Evolutionary conservation across 768 basidiomycete species (phyloP), one percentile per base, ranked within the genome.

Genomic region (Phanerodontia chrysosporium): DNA sequence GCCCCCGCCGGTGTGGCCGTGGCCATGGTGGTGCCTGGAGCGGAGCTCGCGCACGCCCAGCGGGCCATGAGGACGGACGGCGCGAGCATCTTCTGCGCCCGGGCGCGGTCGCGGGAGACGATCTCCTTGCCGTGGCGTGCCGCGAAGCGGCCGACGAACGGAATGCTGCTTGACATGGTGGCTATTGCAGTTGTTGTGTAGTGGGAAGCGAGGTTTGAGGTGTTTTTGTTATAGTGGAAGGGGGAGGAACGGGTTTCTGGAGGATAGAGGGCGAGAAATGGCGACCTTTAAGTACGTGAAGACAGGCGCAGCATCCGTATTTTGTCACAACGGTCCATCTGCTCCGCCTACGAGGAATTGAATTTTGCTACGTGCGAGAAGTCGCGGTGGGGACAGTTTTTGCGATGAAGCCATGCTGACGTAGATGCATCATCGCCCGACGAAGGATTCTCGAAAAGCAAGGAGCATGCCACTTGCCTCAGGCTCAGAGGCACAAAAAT

Each of bases 41-140:
- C 67, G 67, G 29, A 64, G 55, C 53, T 73, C 67, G 28, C 66
- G 64, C 60, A 73, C 71, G 5, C 74, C 72, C 13, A 56, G 55
- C 13, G 84, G 84, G 16, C 84, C 82, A 59, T 84, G 82, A 0
- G 83, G 78, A 55, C 81, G 79, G 44, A 80, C 39, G 24, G 82
- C 83, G 75, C 71, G n/a, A 83, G 65, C 63, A 86, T 62, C 74
- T 82, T 86, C 69, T 76, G 69, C 12, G 84, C 83, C 16, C 85
- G 79, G 46, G 76, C 75, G 60, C 74, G 72, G 69, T 86, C 83
- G 66, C 79, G 78, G 28, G 79, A 75, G 48, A 85, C 69, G 62
- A 85, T 73, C 32, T 81, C 75, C 64, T 70, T 75, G 18, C 76
- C 80, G 45, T 78, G 76, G n/a, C 71, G 60, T 51, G 55, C 58